These are phyloP conservation scores for Alternaria arbusti DNA, from an alignment of 2,329 filamentous ascomycete genomes.

Conservation along the genomic window DNA sequence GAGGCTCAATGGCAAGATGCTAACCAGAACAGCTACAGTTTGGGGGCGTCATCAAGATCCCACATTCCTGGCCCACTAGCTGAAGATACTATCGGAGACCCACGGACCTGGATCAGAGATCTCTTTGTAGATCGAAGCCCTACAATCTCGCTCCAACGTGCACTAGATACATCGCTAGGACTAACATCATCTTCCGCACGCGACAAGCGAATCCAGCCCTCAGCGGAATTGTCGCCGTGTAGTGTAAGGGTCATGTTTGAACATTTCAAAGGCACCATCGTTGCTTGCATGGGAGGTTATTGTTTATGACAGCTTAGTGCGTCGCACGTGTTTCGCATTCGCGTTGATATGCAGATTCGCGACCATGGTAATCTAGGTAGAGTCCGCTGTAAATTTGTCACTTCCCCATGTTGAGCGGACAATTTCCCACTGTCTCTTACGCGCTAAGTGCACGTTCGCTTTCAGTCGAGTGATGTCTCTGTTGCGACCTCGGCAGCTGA, in stretches of 20 bases:
- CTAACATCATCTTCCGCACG: not conserved
- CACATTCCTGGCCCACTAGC: not conserved
- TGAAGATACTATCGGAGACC: not conserved
- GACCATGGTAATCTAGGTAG: not conserved
- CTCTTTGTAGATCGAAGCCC: not conserved
- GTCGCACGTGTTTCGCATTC: not conserved
- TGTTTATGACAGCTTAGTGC: not conserved
- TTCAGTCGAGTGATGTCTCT: not conserved
- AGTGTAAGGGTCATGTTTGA: not conserved
- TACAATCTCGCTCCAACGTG: not conserved
- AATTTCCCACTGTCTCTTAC: not conserved
- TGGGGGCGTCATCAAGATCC: not conserved
- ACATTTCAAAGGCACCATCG: not conserved
- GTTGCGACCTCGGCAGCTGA: not conserved
- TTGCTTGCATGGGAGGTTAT: not conserved
- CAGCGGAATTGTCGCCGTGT: not conserved
- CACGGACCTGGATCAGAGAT: not conserved
- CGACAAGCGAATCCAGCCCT: not conserved
- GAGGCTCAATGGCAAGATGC: not conserved
- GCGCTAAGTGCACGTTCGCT: not conserved
- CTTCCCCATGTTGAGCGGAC: not conserved
- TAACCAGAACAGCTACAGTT: not conserved
- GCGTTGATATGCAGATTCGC: not conserved
- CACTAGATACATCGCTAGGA: not conserved
- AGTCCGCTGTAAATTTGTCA: not conserved